Base-by-base conservation (phyloP, 805 yeast genomes). In the Suhomyces kilbournensis region DNA sequence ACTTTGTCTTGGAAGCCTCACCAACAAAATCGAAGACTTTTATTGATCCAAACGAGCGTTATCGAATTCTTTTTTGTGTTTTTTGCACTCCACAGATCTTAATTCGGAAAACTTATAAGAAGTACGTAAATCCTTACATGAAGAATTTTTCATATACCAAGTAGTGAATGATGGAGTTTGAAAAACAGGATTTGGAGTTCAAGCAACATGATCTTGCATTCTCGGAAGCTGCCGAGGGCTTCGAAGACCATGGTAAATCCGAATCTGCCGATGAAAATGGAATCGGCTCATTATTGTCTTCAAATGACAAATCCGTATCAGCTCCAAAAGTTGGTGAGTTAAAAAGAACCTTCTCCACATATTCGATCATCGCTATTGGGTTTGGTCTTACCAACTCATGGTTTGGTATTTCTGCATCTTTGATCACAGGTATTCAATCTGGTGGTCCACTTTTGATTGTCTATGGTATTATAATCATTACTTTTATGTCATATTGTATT, bases 371-470 rank as follows among this genome's bases (percentile, higher is more conserved):
- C 14, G 73, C 72, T 12, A 67, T 74, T 54, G 77, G 77, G 8
- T 74, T 74, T 59, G 74, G 74, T 14, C 63, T 74, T 52, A 73
- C 77, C 47, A 72, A 74, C 66, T 70, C 75, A 23, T 74, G 77
- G 77, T 67, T 71, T 44, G 78, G 78, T 14, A 71, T 74, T 47
- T 66, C 72, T 14, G 72, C 76, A 4, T 67, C 75, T 30, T 65
- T 74, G 52, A 62, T 71, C 57, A 71, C 76, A 17, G 76, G 76
- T 32, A 74, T 74, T 52, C 65, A 64, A 52, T 71, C 76, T 15
- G 77, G 77, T 8, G 78, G 78, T 25, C 77, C 78, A 7, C 53
- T 71, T 53, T 55, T 72, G 60, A 72, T 74, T 55, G 65, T 74
- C 15, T 74, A 71, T 54, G 77, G 77, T 15, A 71, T 74, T 54